Conservation (phyloP, 805 yeast species). For the Ogataea trehaloabstinens region DNA sequence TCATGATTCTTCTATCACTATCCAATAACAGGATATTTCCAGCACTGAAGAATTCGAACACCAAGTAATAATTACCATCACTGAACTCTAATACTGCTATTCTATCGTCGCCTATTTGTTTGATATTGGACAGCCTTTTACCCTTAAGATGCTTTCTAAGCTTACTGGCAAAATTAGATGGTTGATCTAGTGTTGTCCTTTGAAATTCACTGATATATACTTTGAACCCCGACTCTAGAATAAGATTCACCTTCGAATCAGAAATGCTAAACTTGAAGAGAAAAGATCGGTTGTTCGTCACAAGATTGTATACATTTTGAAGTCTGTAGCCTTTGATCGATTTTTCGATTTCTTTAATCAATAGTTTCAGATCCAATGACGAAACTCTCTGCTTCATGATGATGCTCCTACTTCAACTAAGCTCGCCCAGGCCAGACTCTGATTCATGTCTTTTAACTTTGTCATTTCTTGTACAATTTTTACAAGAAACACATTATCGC, state of each 20-base stretch:
- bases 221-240: slow-evolving; percentile 85
- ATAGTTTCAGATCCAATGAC: slow-evolving; percentile 73
- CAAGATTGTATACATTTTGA: slow-evolving; percentile 81
- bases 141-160: slow-evolving; percentile 83
- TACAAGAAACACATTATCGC: background rate
- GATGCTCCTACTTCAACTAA: background rate
- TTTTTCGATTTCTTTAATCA: slow-evolving; percentile 62
- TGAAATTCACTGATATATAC: slow-evolving; percentile 77
- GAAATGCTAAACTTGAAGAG: slow-evolving; percentile 79
- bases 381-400: slow-evolving; percentile 74
- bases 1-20: slow-evolving; percentile 59
- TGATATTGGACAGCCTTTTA: slow-evolving; percentile 67
- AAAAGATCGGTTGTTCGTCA: slow-evolving; percentile 68
- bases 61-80: slow-evolving; percentile 75
- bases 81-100: slow-evolving; percentile 81
- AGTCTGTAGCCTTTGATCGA: slow-evolving; percentile 64
- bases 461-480: background rate
- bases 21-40: slow-evolving; percentile 86
- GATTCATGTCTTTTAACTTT: no score
- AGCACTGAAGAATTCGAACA: slow-evolving; percentile 90
- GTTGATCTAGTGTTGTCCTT: slow-evolving; percentile 75
- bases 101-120: slow-evolving; percentile 78
- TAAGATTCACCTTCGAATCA: slow-evolving; percentile 71
- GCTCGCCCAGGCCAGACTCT: no score
- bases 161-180: slow-evolving; percentile 83